These are phyloP conservation scores for Komagataella pseudopastoris DNA, from an alignment of 805 yeast genomes.

Conservation along the genomic window DNA sequence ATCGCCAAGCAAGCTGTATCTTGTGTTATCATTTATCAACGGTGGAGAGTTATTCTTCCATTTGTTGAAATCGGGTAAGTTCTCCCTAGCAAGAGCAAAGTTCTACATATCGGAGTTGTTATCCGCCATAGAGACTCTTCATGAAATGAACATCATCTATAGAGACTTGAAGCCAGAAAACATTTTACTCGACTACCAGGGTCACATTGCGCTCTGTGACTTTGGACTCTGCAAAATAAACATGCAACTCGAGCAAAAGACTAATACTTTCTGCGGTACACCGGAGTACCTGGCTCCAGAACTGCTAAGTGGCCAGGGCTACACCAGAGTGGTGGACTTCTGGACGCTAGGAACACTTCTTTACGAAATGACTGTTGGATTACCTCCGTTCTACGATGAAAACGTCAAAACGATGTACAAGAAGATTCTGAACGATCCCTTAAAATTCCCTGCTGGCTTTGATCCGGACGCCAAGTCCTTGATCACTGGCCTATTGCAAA, in stretches of 20 bases:
- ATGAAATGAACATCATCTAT: slow-evolving; percentile 83
- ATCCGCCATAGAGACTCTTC: slow-evolving; percentile 86
- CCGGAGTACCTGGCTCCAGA: slow-evolving; percentile 98
- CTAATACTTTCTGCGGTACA: slow-evolving; percentile 92
- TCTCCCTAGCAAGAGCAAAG: slow-evolving; percentile 78
- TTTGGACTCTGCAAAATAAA: slow-evolving; percentile 93
- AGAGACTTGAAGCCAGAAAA: slow-evolving; percentile 96
- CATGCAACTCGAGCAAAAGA: slow-evolving; percentile 80
- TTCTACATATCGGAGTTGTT: slow-evolving; percentile 91
- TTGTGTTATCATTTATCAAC: slow-evolving; percentile 85
- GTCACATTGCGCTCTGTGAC: slow-evolving; percentile 95
- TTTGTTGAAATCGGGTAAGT: slow-evolving; percentile 80
- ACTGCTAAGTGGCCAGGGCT: slow-evolving; percentile 79
- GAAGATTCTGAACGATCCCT: slow-evolving; percentile 80
- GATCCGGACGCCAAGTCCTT: slow-evolving; percentile 79
- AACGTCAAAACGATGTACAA: slow-evolving; percentile 88
- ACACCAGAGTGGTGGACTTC: slow-evolving; percentile 94
- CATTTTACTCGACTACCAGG: slow-evolving; percentile 86
- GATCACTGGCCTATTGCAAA: slow-evolving; percentile 56
- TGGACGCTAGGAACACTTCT: slow-evolving; percentile 94
- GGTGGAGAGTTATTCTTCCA: slow-evolving; percentile 97
- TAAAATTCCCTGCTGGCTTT: slow-evolving; percentile 79
- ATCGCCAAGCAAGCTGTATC: slow-evolving; percentile 86
- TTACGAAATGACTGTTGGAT: slow-evolving; percentile 92
- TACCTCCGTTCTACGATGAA: slow-evolving; percentile 96